Evolutionary conservation across 805 yeast species (phyloP), one percentile per base, ranked within the genome.

Genomic region (Zygoascus biomembranicola): DNA sequence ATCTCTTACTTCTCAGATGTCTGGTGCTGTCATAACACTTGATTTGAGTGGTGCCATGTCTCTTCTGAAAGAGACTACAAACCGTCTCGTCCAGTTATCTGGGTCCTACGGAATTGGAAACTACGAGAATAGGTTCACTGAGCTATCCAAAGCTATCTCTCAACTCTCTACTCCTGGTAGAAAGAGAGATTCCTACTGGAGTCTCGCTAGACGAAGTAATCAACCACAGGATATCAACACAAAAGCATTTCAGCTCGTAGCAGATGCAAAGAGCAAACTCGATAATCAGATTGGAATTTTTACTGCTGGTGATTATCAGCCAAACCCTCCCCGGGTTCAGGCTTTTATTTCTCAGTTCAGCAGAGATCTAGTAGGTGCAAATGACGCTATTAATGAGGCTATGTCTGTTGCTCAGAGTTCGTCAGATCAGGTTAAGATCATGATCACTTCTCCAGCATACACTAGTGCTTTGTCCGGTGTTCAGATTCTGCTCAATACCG

Each of bases 381-480:
- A 46, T 46, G 26, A 16, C 9, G 49, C 32, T 32, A 32, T 46
- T 46, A n/a, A 19, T 46, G 37, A 46, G 6, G 41, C 41, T 18
- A 46, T 46, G 41, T 13, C n/a, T 32, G 20, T 32, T n/a, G 49
- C 32, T 9, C 26, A 16, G 20, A 39, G 41, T 6, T 16, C 49
- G 28, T 32, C 39, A 3, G 42, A 31, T 32, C 16, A 31, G 9
- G 41, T 32, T 5, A 28, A 31, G 41, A 31, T 18, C 32, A 10
- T 18, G 44, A 46, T 46, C 3, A 32, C 32, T 31, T 31, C 42
- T 13, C 69, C 69, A 16, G 57, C 59, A 47, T 64, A 63, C 43
- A 69, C 65, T 57, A 59, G 67, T 5, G 41, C 61, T 16, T 63
- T 69, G 20, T 54, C 59, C 35, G 69, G 71, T 32, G 69, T 66